Conservation (phyloP, 2,329 filamentous ascomycete genomes). For the Phialophora tarda region DNA sequence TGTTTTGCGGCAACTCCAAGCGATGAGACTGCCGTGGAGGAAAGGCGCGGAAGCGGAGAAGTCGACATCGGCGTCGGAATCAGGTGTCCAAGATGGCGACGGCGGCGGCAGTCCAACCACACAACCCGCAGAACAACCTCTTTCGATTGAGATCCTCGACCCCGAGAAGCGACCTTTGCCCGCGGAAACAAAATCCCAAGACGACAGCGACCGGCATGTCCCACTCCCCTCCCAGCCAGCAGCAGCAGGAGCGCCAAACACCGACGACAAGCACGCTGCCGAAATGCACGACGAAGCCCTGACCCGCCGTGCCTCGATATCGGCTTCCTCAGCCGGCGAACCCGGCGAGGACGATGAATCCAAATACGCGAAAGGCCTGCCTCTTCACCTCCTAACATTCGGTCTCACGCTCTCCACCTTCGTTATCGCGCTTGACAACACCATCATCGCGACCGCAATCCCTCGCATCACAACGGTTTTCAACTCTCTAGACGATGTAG, state of each 20-base stretch:
- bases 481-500: constrained; percentile 41
- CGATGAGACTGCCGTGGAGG: constrained; percentile 32
- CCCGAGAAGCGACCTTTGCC: constrained; percentile 10
- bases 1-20: neutral
- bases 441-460: constrained; percentile 42
- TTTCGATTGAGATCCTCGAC: constrained; percentile 17
- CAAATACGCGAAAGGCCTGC: constrained; percentile 37
- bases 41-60: constrained; percentile 25
- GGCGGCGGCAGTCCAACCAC: neutral
- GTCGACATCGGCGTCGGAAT: constrained; percentile 17
- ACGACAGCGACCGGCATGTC: neutral
- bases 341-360: constrained; percentile 38
- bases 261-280: constrained; percentile 7
- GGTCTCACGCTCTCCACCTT: constrained; percentile 41
- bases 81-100: constrained; percentile 14
- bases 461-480: constrained; percentile 42
- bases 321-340: constrained; percentile 31
- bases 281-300: constrained; percentile 20
- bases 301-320: constrained; percentile 21
- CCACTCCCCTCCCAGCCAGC: neutral
- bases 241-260: neutral
- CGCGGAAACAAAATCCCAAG: neutral
- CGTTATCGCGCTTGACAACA: constrained; percentile 42
- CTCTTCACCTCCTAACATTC: constrained; percentile 37
- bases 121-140: neutral